These are phyloP conservation scores for Exidia glandulosa DNA, from an alignment of 768 basidiomycete species.

Conservation along the genomic window DNA sequence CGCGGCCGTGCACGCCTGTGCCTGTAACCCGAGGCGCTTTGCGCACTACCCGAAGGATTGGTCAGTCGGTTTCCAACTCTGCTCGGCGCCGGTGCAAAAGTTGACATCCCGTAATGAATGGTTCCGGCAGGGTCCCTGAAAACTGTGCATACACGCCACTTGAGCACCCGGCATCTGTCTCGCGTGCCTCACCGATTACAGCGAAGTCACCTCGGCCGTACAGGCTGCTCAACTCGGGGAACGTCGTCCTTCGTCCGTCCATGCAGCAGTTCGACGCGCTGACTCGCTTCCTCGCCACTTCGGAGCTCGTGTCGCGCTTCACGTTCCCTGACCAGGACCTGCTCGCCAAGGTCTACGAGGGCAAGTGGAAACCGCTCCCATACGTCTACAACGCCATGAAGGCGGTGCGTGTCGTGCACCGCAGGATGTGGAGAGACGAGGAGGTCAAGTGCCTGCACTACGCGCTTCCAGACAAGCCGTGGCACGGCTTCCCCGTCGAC, in stretches of 20 bases:
- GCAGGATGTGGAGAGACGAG: constrained; percentile 69
- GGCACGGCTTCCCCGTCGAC: constrained; percentile 44
- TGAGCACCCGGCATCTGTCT: constrained; percentile 33
- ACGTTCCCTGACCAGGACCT: constrained; percentile 93
- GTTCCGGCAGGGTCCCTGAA: constrained; percentile 65
- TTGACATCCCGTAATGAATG: neutral
- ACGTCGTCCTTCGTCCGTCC: constrained; percentile 78
- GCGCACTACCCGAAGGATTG: constrained; percentile 85
- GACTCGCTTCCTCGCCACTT: constrained; percentile 42
- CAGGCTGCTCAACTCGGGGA: constrained; percentile 80
- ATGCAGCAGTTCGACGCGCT: constrained; percentile 40
- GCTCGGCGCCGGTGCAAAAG: neutral
- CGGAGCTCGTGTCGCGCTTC: constrained; percentile 42
- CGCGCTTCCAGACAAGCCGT: constrained; percentile 80
- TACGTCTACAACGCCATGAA: constrained; percentile 93
- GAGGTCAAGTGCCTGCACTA: constrained; percentile 84
- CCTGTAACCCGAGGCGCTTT: constrained; percentile 84
- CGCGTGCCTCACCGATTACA: constrained; percentile 32
- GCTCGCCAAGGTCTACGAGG: constrained; percentile 66
- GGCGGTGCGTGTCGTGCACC: constrained; percentile 66
- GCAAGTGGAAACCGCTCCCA: constrained; percentile 65
- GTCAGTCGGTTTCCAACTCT: constrained; percentile 23
- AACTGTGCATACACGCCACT: constrained; percentile 76
- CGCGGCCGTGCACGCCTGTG: constrained; percentile 82
- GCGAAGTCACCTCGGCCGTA: constrained; percentile 56